Evolutionary conservation across 768 basidiomycete species (phyloP), one percentile per base, ranked within the genome.

Genomic region (Tephrocybe sp.): DNA sequence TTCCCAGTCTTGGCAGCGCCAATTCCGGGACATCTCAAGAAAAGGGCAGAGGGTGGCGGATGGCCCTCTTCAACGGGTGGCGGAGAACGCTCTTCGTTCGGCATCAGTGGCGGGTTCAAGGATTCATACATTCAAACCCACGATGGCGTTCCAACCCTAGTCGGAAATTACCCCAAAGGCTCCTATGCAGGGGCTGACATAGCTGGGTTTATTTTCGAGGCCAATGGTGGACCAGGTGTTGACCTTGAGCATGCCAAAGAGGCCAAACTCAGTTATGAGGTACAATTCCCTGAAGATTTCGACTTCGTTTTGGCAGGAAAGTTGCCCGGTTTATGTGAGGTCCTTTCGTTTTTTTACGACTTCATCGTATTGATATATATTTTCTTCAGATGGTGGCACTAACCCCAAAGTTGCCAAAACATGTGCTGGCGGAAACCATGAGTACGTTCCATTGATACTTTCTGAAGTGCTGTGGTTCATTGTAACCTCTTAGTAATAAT

Each of bases 291-390:
- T 22, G 62, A 73, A 10, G 82, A 75, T 29, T 88, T 84, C 62
- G 72, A 77, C 21, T 86, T 77, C 64, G 72, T 76, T 54, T 72
- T 72, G 58, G 84, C 84, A 46, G 86, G 86, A 31, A 88, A 86
- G 64, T 69, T 88, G 18, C 86, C 85, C 16, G 86, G 85, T 53
- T 63, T 87, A 57, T 84, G 82, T 84, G 59, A 55, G 78, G 69
- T 16, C 16, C 41, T 34, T 47, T 13, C 27, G 47, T 49, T 47
- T 31, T 46, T 38, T 38, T 3, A 3, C 16, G 18, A 38, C 18
- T 3, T 38, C 5, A 6, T 16, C n/a, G n/a, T 18, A 34, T 34
- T 34, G 44, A 41, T 24, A 7, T 31, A 6, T 10, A 12, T 39
- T 23, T 2, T 52, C n/a, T n/a, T n/a, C n/a, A 82, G 79, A 78